A percentile compares a stretch with the other conserved stretches of the same genome.
Conservation (phyloP, 164 flowering plant species). For the Magnolia officinalis region DNA sequence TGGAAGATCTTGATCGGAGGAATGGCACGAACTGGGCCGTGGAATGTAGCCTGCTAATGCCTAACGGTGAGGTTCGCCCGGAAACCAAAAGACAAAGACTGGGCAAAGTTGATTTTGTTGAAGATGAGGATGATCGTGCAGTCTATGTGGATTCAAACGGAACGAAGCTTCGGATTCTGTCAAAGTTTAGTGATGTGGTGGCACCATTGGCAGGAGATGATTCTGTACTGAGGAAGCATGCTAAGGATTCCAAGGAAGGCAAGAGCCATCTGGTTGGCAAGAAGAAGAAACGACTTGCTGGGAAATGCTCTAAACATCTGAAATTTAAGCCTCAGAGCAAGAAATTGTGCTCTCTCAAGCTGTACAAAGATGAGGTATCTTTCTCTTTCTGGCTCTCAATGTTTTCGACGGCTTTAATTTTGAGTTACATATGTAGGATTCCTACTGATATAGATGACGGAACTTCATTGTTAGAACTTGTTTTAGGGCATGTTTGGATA, state of each 20-base stretch:
- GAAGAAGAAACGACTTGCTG: conserved; percentile 32
- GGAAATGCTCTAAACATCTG: conserved; percentile 31
- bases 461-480: no score
- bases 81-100: conserved; percentile 41
- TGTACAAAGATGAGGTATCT: conserved; percentile 40
- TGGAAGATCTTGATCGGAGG: conserved; percentile 85
- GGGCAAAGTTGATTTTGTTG: conserved; percentile 23
- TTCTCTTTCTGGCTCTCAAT: not conserved
- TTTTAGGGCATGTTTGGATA: no score
- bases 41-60: conserved; percentile 25
- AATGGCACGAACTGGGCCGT: conserved; percentile 82
- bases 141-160: conserved; percentile 86
- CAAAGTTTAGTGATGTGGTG: conserved; percentile 41
- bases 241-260: conserved; percentile 31
- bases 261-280: conserved; percentile 31
- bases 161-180: conserved; percentile 69
- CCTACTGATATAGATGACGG: not conserved
- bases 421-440: not conserved
- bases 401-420: not conserved
- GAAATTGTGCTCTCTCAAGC: conserved; percentile 26
- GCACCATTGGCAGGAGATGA: conserved; percentile 27
- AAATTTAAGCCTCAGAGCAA: conserved; percentile 37
- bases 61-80: conserved; percentile 19
- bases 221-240: conserved; percentile 23
- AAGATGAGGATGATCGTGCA: conserved; percentile 41